Conservation (phyloP, 176 grass and related monocot genomes). For the Hyparrhenia diplandra region DNA sequence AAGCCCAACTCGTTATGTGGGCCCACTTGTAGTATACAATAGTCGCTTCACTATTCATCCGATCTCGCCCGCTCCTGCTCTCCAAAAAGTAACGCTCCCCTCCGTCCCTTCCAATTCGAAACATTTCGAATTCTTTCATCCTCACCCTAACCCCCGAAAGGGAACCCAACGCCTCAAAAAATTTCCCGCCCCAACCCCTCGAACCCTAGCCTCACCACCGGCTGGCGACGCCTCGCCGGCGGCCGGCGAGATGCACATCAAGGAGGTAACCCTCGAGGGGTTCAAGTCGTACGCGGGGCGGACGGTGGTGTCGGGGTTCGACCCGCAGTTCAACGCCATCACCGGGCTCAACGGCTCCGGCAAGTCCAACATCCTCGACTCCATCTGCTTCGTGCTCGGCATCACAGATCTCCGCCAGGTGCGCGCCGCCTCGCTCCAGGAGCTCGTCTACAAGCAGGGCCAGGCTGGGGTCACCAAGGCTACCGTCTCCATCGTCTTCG, state of each 20-base stretch:
- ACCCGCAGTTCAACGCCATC: constrained; percentile 97
- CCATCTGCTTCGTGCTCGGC: constrained; percentile 94
- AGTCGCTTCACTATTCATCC: no score
- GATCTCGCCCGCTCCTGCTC: no score
- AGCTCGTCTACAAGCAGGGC: constrained; percentile 98
- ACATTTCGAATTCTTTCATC: constrained; percentile 46
- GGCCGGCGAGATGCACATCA: constrained; percentile 80
- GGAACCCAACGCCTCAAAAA: neutral
- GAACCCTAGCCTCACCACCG: constrained; percentile 49
- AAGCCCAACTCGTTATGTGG: neutral
- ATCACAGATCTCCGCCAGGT: constrained; percentile 96
- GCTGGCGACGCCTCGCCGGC: constrained; percentile 29
- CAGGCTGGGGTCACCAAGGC: constrained; percentile 96
- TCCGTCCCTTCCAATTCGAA: neutral
- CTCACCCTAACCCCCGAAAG: neutral
- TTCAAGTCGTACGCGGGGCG: constrained; percentile 97
- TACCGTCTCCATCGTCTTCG: constrained; percentile 89
- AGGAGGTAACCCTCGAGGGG: constrained; percentile 87
- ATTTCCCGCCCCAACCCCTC: constrained; percentile 33
- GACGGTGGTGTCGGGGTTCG: constrained; percentile 86
- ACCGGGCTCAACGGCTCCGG: constrained; percentile 94
- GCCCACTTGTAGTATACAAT: no score
- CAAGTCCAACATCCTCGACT: constrained; percentile 99
- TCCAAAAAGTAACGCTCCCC: neutral
- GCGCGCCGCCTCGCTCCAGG: constrained; percentile 76